Evolutionary conservation across 108 stramenopile genomes (phyloP), one percentile per base, ranked within the genome.

Genomic region (Conticribra weissflogii): DNA sequence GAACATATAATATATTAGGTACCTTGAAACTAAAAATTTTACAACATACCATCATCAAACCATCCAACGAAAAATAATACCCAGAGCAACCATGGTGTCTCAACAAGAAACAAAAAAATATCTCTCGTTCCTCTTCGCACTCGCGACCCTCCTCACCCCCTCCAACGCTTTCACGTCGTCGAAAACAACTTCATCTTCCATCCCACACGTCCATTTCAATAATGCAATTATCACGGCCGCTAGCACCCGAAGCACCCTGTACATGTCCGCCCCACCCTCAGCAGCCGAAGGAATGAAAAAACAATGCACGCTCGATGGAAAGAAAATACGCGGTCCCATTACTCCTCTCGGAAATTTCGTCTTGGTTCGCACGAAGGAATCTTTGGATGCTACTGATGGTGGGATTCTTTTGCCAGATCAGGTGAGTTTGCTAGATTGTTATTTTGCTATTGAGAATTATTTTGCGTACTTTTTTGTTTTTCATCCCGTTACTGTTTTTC

Each of bases 331-430:
- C 3, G 90, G 87, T 36, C 92, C 94, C 4, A 75, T 97, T 44
- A 88, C 81, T 22, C 97, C 97, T 27, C 66, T 95, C 19, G 91
- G 89, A 15, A 95, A 96, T 83, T 87, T 89, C 58, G 65, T 94
- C 23, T 76, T 96, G 8, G 91, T 96, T 17, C 77, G 83, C 60
- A 93, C 95, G 46, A 87, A 91, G 47, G 91, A 93, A 52, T 86
- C 90, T 14, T 67, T 93, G 45, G 85, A 85, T n/a, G 90, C 93
- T 15, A 96, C 96, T 14, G 77, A 72, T 18, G 97, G 97, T n/a
- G 97, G 97, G 4, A 86, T 97, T 19, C 74, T 97, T 18, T 74
- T 97, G 17, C 97, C 97, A 5, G 90, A 91, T 84, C 90, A 87
- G 66, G 74, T 71, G 30, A 17, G 61, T 68, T n/a, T 49, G 17